These are phyloP conservation scores for Aspergillus intermedius DNA, from an alignment of 2,329 filamentous ascomycete genomes.

Conservation along the genomic window DNA sequence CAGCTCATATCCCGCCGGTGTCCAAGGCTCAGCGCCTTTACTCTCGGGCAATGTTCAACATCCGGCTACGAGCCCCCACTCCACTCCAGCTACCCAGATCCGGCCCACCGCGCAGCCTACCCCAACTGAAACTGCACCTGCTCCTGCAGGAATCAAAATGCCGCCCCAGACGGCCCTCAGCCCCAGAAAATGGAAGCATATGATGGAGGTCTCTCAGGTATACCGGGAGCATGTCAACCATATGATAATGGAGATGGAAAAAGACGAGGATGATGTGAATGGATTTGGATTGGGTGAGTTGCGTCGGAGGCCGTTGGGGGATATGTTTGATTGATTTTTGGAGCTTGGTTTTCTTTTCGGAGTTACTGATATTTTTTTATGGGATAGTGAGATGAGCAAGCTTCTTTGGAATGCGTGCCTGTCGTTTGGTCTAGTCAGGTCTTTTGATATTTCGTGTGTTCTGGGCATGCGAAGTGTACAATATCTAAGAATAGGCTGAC, in stretches of 20 bases:
- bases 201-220: background rate
- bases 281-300: slow-evolving; percentile 1
- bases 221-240: background rate
- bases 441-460: too few species aligned
- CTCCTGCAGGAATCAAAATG: background rate
- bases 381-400: too few species aligned
- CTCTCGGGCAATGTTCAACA: too few species aligned
- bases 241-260: background rate
- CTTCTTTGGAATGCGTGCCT: too few species aligned
- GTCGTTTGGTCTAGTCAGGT: too few species aligned
- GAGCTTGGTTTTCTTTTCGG: background rate
- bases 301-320: slow-evolving; percentile 4
- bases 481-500: too few species aligned
- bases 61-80: background rate
- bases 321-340: background rate
- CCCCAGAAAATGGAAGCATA: background rate
- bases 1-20: background rate
- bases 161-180: background rate
- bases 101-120: background rate
- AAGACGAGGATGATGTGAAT: background rate
- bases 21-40: background rate
- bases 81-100: background rate
- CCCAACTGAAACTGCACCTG: background rate
- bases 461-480: too few species aligned
- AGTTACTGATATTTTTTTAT: background rate